Evolutionary conservation across 1,284 basidiomycete species (phyloP).

Genomic region (Mycosarcoma maydis): DNA sequence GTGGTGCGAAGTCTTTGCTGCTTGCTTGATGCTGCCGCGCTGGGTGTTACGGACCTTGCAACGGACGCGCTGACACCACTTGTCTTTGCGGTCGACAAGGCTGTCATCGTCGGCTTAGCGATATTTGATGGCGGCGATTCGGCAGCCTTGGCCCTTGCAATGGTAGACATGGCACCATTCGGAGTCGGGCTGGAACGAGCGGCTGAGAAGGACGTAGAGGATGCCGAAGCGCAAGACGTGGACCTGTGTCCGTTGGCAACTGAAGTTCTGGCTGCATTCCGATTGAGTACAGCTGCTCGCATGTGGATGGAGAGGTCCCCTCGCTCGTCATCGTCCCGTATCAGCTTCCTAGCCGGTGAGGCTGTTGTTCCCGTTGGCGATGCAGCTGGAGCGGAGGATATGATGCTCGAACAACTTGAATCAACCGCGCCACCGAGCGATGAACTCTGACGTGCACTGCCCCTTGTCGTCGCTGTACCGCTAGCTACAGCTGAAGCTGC

Average conservation of each 20-base stretch:
- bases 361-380: background rate
- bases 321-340: constrained; percentile 38
- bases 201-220: constrained; percentile 6
- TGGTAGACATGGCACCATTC: background rate
- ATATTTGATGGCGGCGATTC: background rate
- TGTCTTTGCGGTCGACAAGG: background rate
- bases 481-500: background rate
- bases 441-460: background rate
- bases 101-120: background rate
- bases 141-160: background rate
- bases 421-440: constrained; percentile 2
- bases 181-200: background rate
- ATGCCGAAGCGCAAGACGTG: constrained; percentile 18
- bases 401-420: constrained; percentile 4
- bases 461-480: background rate
- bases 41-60: background rate
- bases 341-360: background rate
- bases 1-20: constrained; percentile 7
- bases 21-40: background rate
- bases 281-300: constrained; percentile 59
- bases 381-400: constrained; percentile 3
- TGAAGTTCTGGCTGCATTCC: constrained; percentile 53
- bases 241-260: constrained; percentile 39
- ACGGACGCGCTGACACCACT: background rate
- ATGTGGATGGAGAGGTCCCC: constrained; percentile 57